These are phyloP conservation scores for Fibroporia radiculosa DNA, from an alignment of 768 basidiomycete species.

Conservation along the genomic window DNA sequence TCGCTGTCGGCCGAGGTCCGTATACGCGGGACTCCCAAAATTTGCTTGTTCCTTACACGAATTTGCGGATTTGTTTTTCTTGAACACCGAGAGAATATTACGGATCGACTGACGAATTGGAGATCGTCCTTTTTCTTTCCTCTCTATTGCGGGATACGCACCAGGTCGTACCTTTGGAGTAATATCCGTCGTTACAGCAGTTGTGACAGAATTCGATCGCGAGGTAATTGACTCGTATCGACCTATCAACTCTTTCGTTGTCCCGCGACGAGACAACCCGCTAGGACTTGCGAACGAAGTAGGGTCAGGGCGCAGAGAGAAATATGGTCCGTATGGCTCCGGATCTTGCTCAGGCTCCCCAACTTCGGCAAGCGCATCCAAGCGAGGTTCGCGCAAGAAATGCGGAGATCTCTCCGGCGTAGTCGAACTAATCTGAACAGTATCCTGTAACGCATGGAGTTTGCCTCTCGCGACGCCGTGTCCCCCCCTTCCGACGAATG, in stretches of 20 bases:
- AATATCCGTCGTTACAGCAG: background rate
- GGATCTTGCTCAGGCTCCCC: slow-evolving; percentile 1
- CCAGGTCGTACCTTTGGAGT: slow-evolving; percentile 2
- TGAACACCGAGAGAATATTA: slow-evolving; percentile 56
- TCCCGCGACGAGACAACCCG: slow-evolving; percentile 12
- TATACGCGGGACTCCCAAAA: slow-evolving; percentile 6
- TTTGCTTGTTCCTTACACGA: slow-evolving; percentile 16
- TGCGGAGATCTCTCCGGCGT: background rate
- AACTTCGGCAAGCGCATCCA: background rate
- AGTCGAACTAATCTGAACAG: background rate
- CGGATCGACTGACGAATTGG: slow-evolving; percentile 58
- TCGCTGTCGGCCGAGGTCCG: too few relatives aligned
- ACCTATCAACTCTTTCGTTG: slow-evolving; percentile 47
- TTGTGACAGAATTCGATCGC: slow-evolving; percentile 7
- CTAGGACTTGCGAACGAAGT: background rate
- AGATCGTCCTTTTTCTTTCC: slow-evolving; percentile 40
- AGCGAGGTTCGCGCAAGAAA: background rate
- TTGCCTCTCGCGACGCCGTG: background rate
- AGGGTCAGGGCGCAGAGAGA: slow-evolving; percentile 9
- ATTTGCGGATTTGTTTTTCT: slow-evolving; percentile 30
- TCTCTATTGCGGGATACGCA: slow-evolving; percentile 6
- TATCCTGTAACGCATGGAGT: background rate
- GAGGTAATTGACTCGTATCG: slow-evolving; percentile 40
- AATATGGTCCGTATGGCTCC: slow-evolving; percentile 11
- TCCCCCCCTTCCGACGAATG: background rate